A percentile compares a stretch with the other conserved stretches of the same genome.
Conservation (phyloP, 2,329 filamentous ascomycete genomes). For the Penicillium sp. region DNA sequence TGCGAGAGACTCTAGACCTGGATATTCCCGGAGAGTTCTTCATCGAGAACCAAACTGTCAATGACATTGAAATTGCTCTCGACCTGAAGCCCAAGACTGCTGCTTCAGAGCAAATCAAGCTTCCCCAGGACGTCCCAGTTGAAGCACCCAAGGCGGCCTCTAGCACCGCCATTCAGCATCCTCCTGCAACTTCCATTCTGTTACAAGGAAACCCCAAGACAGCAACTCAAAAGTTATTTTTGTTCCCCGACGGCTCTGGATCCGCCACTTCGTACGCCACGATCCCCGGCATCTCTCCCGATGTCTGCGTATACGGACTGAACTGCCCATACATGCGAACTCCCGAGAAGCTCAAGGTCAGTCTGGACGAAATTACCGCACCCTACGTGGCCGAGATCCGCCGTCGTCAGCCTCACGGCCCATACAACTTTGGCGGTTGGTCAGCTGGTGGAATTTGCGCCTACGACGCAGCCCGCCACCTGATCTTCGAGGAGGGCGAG, state of each 20-base stretch:
- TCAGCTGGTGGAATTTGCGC: conserved; percentile 71
- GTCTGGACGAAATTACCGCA: conserved; percentile 34
- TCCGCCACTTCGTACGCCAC: conserved; percentile 46
- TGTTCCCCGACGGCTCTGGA: conserved; percentile 46
- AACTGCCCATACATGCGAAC: conserved; percentile 46
- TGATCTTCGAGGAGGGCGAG: conserved; percentile 53
- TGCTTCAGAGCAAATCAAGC: conserved; percentile 18
- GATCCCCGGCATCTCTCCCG: conserved; percentile 39
- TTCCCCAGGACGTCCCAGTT: conserved; percentile 23
- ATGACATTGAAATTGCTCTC: conserved; percentile 37
- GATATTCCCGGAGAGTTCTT: conserved; percentile 44
- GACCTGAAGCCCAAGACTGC: conserved; percentile 37
- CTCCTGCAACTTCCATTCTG: conserved; percentile 42
- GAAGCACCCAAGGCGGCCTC: conserved; percentile 19
- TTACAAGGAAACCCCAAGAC: conserved; percentile 43
- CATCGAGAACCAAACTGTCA: conserved; percentile 42
- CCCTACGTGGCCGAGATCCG: conserved; percentile 45
- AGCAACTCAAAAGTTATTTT: conserved; percentile 40
- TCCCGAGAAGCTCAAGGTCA: conserved; percentile 33
- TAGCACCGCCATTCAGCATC: conserved; percentile 24
- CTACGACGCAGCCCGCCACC: conserved; percentile 61
- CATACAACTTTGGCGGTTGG: conserved; percentile 68
- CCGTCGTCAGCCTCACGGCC: conserved; percentile 47
- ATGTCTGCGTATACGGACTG: conserved; percentile 43
- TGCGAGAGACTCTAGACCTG: conserved; percentile 42